phyloP scores from a whole-genome alignment of 2,329 filamentous ascomycete species.

The Aspergillus glaucus region DNA sequence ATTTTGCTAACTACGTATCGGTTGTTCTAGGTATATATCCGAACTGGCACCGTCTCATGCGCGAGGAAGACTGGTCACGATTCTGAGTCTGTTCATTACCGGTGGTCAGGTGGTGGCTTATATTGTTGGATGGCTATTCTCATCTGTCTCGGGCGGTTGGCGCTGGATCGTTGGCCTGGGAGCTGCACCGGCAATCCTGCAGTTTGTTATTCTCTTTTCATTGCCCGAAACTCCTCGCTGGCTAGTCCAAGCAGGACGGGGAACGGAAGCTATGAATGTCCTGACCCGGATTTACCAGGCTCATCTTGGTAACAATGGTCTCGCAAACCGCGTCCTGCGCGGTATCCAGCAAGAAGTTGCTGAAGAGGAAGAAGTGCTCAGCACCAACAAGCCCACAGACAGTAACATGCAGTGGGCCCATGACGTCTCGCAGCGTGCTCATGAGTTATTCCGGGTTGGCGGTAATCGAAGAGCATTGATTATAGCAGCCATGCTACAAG shows the following conservation, averaged over 20 bases:
- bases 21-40: slow-evolving; percentile 60
- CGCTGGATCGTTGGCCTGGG: slow-evolving; percentile 88
- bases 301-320: slow-evolving; percentile 36
- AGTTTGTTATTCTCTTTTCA: slow-evolving; percentile 60
- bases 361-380: slow-evolving; percentile 54
- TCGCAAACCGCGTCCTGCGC: slow-evolving; percentile 57
- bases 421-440: slow-evolving; percentile 19
- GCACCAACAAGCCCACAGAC: slow-evolving; percentile 13
- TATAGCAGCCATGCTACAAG: slow-evolving; percentile 83
- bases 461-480: slow-evolving; percentile 61
- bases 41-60: slow-evolving; percentile 73
- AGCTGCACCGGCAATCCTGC: slow-evolving; percentile 66
- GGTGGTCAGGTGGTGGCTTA: slow-evolving; percentile 86
- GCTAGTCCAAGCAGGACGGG: slow-evolving; percentile 64
- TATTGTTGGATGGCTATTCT: slow-evolving; percentile 70
- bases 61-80: slow-evolving; percentile 72
- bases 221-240: slow-evolving; percentile 89
- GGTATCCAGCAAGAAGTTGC: slow-evolving; percentile 68
- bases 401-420: slow-evolving; percentile 18
- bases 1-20: slow-evolving; percentile 1
- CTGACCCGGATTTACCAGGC: slow-evolving; percentile 58
- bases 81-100: slow-evolving; percentile 77
- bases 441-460: slow-evolving; percentile 36
- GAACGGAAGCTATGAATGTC: slow-evolving; percentile 57
- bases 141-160: slow-evolving; percentile 62